Base-by-base conservation (phyloP, 75 land plant genomes). In the Picea sitchensis region DNA sequence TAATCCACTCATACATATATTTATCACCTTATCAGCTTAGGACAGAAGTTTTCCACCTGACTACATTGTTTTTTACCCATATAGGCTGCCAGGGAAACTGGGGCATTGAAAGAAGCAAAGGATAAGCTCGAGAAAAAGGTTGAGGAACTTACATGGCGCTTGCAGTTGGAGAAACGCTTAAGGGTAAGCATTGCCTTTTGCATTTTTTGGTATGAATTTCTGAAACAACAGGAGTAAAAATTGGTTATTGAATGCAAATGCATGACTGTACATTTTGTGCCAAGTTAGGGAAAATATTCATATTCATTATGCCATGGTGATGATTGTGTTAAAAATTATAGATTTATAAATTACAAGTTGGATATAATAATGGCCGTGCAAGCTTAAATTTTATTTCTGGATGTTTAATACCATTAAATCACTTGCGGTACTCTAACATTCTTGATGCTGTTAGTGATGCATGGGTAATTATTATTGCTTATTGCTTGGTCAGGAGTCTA, bases 81-180 rank as follows among this genome's bases (percentile, higher is more conserved):
- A 58, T 84, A 98, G 99, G 99, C 94, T 81, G 95, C 99, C 61
- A 90, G 95, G 82, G 99, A 98, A 86, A 98, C 99, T 9, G 99
- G 99, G 73, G 99, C 99, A 77, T 89, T 98, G 61, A 94, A 93
- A 85, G 99, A 93, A 87, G 99, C 98, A 34, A 98, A 98, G 77
- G 95, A 97, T 80, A 98, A 93, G 85, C 90, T 98, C 71, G 96
- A 93, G 86, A 98, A 98, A 76, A 76, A 69, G 15, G 92, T 94
- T 76, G 99, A 98, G 85, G 98, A 98, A 78, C 96, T 98, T 32
- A 93, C 99, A 73, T 95, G 96, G 99, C 98, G 96, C 38, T 78
- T 98, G 69, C 94, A 93, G 64, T 83, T 98, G 78, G 99, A 98
- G 83, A 95, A 95, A 61, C 91, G 98, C 44, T 73, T 89, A 82